A percentile compares a stretch with the other conserved stretches of the same genome.
These are phyloP conservation scores for Beverwykella pulmonaria DNA, from an alignment of 495 filamentous ascomycete genomes.

Conservation along the genomic window DNA sequence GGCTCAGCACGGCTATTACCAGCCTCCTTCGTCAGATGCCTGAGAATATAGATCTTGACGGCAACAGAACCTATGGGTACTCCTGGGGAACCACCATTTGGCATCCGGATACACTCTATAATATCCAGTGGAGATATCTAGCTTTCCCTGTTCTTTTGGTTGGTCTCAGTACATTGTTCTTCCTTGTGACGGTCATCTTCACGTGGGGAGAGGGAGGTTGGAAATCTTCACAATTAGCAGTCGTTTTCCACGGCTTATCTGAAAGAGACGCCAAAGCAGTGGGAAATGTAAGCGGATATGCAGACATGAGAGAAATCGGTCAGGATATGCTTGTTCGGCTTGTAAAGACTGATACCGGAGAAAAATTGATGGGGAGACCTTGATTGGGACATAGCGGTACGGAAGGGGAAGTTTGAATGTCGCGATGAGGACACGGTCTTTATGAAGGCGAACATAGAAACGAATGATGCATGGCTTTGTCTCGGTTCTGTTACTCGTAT, in stretches of 20 bases:
- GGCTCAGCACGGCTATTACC: background rate
- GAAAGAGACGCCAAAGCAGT: background rate
- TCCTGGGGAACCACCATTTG: background rate
- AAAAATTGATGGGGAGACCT: background rate
- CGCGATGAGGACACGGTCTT: no score
- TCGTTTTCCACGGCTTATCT: background rate
- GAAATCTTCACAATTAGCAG: conserved; percentile 4
- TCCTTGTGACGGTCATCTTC: background rate
- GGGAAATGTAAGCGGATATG: background rate
- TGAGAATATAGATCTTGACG: background rate
- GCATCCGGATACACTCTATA: background rate
- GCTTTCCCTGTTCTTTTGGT: background rate
- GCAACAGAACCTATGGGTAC: background rate
- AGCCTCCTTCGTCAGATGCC: background rate
- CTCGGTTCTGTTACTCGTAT: no score
- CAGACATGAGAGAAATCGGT: conserved; percentile 3
- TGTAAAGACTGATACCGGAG: background rate
- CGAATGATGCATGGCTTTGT: no score
- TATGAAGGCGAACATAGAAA: no score
- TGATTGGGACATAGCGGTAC: no score
- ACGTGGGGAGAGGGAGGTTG: background rate
- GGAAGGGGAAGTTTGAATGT: no score
- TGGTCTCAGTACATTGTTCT: background rate
- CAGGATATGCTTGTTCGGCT: background rate
- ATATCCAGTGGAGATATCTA: background rate